Evolutionary conservation across 805 yeast genomes (phyloP), one percentile per base, ranked within the genome.

Genomic region (Wickerhamiella spandovensis): DNA sequence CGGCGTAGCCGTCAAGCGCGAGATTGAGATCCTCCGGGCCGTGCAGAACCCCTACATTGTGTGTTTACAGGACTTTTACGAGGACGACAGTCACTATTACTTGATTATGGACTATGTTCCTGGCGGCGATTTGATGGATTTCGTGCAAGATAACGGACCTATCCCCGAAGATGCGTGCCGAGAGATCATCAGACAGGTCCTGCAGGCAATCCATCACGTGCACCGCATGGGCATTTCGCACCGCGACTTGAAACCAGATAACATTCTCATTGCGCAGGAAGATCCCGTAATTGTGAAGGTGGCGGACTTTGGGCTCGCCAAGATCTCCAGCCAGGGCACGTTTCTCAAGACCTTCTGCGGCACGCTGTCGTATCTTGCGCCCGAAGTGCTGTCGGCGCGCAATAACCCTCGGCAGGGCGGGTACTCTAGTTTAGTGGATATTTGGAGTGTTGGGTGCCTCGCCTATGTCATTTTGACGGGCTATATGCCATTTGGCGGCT

Each of bases 51-150:
- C 92, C 2, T 81, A 89, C 51, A 84, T 92, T 28, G 97, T 89
- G 13, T 72, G 78, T 45, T 71, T 92, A 48, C 80, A 84, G 61
- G 92, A 88, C 4, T 85, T 84, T 59, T 88, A 80, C 62, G 95
- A 89, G 62, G 97, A 90, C 62, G 68, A 72, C 5, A 84, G 82
- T 52, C 78, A 76, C 59, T 85, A 85, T 64, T 90, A 86, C 64
- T 71, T 92, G 55, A 90, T 92, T 7, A 90, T 92, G 97, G 98
- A 92, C 62, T 84, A 81, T 59, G 94, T 92, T 24, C 82, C 94
- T 1, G 97, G 97, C 15, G 99, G 98, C 23, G 99, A 92, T 65
- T 70, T 92, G 48, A 92, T 92, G 98, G 98, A 92, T 68, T 89
- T 86, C 67, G 94, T 90, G 1, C 90, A 94, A 0, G 85, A 88